Conservation (phyloP, 306 rosid species). For the Calophaca sinica region DNA sequence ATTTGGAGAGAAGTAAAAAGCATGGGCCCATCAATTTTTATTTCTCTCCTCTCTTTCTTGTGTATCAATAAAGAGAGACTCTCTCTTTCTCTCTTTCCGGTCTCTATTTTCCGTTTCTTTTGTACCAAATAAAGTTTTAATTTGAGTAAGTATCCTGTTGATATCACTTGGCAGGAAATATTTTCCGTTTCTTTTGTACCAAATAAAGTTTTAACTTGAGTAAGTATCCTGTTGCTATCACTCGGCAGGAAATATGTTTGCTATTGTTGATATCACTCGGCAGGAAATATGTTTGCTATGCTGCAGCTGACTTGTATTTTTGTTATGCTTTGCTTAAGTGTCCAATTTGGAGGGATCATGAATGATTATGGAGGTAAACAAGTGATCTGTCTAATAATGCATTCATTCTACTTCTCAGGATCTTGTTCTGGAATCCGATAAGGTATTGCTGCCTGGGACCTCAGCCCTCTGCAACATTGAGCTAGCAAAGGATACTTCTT, state of each 20-base stretch:
- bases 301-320: not conserved
- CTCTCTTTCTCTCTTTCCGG: not conserved
- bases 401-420: conserved; percentile 45
- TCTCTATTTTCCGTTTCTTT: not conserved
- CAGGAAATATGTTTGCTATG: conserved; percentile 20
- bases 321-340: conserved; percentile 17
- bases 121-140: not conserved
- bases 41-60: not conserved
- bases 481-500: conserved; percentile 31
- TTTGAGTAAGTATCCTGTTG: not conserved
- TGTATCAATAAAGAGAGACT: not conserved
- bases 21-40: not conserved
- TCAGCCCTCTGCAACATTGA: conserved; percentile 42
- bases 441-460: conserved; percentile 20
- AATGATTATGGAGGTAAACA: not conserved
- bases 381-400: conserved; percentile 29
- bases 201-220: not conserved
- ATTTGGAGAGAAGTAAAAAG: not conserved
- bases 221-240: not conserved
- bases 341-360: conserved; percentile 7
- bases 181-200: not conserved
- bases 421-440: conserved; percentile 30
- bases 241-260: conserved; percentile 1
- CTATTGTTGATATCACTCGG: not conserved
- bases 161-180: conserved; percentile 4